A percentile compares a stretch with the other conserved stretches of the same genome.
Conservation (phyloP, 2,329 filamentous ascomycete genomes). For the Cordyceps militaris region DNA sequence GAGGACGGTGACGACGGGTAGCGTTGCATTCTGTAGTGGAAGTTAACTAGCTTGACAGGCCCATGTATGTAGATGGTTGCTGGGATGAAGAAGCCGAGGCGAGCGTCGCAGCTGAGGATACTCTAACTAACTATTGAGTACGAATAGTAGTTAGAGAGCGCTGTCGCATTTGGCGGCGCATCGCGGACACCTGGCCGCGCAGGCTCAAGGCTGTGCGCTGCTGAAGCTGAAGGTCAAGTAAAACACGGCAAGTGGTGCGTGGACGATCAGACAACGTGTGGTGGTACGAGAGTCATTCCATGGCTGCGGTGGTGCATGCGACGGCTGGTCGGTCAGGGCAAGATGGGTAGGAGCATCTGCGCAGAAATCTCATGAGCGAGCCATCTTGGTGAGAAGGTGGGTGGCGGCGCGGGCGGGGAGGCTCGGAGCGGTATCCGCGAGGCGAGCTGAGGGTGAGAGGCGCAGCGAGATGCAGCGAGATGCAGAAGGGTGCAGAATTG, state of each 20-base stretch:
- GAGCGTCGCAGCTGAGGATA: too few species aligned
- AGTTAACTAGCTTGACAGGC: not conserved
- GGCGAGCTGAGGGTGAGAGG: not conserved
- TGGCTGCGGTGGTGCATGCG: not conserved
- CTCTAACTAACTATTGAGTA: too few species aligned
- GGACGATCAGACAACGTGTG: not conserved
- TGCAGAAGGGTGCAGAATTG: not conserved
- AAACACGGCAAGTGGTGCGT: not conserved
- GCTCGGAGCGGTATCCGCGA: not conserved
- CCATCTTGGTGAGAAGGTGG: not conserved
- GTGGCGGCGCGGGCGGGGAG: not conserved
- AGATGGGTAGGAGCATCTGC: not conserved
- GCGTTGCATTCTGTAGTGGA: not conserved
- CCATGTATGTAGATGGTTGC: not conserved
- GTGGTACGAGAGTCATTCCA: not conserved
- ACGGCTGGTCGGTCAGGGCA: not conserved
- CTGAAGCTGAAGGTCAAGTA: not conserved
- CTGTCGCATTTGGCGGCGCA: not conserved
- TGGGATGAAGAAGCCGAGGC: too few species aligned
- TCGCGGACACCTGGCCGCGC: conserved; percentile 1
- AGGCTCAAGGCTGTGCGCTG: not conserved
- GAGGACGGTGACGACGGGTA: not conserved
- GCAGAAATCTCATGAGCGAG: not conserved
- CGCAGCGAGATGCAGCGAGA: not conserved
- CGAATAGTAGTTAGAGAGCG: too few species aligned